Percentiles rank a stretch among this genome's conserved stretches.
These are phyloP conservation scores for Auriscalpium orientale DNA, from an alignment of 768 basidiomycete species.

Conservation along the genomic window DNA sequence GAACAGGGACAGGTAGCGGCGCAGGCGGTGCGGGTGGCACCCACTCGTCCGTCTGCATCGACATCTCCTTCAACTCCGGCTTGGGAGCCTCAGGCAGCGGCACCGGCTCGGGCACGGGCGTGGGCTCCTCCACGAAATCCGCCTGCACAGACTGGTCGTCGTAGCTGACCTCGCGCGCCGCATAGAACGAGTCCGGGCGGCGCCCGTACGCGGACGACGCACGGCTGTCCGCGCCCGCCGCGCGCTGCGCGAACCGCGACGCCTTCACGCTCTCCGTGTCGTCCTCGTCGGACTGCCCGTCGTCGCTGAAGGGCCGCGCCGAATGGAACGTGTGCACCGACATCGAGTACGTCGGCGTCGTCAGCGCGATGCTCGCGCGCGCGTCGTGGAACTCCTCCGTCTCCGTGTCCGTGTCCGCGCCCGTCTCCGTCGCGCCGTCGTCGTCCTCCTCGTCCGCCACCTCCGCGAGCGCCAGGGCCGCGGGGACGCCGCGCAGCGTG, in stretches of 20 bases:
- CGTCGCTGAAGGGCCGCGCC: constrained; percentile 38
- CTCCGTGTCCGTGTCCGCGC: constrained; percentile 62
- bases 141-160: constrained; percentile 39
- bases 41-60: constrained; percentile 77
- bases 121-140: constrained; percentile 19
- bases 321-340: constrained; percentile 24
- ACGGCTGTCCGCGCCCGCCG: constrained; percentile 3
- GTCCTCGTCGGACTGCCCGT: constrained; percentile 51
- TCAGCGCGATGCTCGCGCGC: constrained; percentile 50
- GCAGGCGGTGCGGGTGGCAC: constrained; percentile 31
- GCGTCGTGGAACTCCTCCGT: constrained; percentile 66
- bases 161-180: constrained; percentile 34
- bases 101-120: constrained; percentile 20
- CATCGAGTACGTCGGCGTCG: constrained; percentile 52
- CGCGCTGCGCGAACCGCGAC: constrained; percentile 33
- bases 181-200: constrained; percentile 2
- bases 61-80: constrained; percentile 65
- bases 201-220: constrained; percentile 4
- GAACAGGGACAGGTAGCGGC: constrained; percentile 16
- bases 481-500: constrained; percentile 18
- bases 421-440: constrained; percentile 49
- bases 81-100: constrained; percentile 33
- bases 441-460: constrained; percentile 35
- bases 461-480: constrained; percentile 8
- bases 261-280: constrained; percentile 69